Conservation (phyloP, 768 basidiomycete species). For the Pulveroboletus sp. region DNA sequence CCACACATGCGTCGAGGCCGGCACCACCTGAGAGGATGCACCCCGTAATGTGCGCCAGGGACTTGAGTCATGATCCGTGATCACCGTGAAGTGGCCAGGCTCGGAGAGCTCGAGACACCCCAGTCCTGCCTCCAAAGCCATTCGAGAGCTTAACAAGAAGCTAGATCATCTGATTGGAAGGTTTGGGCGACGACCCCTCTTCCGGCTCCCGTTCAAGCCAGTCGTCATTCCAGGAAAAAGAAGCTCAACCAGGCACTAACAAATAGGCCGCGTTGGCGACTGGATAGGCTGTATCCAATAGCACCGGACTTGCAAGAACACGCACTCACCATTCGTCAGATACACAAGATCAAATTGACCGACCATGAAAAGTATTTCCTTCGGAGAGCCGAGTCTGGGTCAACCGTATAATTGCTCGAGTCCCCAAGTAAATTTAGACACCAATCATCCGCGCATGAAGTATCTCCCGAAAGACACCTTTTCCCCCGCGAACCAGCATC, state of each 20-base stretch:
- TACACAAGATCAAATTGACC: too few relatives aligned
- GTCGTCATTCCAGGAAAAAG: not conserved
- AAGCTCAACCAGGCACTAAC: not conserved
- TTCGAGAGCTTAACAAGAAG: not conserved
- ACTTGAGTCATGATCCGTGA: constrained; percentile 6
- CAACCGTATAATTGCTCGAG: not conserved
- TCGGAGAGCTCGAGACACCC: not conserved
- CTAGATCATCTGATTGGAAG: not conserved
- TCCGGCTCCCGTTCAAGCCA: not conserved
- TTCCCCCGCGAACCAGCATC: not conserved
- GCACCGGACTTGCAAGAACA: too few relatives aligned
- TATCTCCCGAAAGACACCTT: not conserved
- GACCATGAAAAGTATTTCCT: too few relatives aligned
- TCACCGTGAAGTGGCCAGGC: not conserved
- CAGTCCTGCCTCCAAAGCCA: not conserved
- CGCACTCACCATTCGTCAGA: too few relatives aligned
- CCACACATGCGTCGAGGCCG: constrained; percentile 30
- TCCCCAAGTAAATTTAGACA: not conserved
- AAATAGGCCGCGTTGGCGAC: too few relatives aligned
- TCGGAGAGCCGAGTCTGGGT: not conserved
- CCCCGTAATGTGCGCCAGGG: not conserved
- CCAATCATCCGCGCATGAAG: not conserved
- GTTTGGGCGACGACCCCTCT: constrained; percentile 6
- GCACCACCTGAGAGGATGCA: not conserved
- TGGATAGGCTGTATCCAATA: too few relatives aligned